Conservation (phyloP, 2,329 filamentous ascomycete genomes). For the Penicillium sp. region DNA sequence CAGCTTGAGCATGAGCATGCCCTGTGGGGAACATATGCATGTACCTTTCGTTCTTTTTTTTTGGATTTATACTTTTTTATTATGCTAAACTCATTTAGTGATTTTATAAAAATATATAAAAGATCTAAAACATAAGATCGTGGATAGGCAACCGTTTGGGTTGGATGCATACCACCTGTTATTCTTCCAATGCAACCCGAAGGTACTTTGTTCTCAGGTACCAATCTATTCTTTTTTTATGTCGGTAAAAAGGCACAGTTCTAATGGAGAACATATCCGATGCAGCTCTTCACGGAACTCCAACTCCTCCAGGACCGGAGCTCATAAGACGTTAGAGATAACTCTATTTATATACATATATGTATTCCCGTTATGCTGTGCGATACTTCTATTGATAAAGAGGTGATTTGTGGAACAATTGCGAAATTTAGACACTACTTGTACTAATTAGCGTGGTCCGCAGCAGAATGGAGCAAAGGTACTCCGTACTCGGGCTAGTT, state of each 20-base stretch:
- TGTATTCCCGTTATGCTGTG: neutral
- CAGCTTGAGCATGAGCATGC: neutral
- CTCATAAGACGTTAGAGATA: neutral
- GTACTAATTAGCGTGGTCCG: constrained; percentile 7
- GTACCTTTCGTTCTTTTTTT: neutral
- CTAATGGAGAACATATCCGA: constrained; percentile 14
- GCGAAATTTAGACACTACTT: neutral
- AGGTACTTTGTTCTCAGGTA: constrained; percentile 1
- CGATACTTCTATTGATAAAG: neutral
- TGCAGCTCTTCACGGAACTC: constrained; percentile 6
- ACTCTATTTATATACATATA: neutral
- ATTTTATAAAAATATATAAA: neutral
- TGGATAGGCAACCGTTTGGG: constrained; percentile 2
- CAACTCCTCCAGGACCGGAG: constrained; percentile 5
- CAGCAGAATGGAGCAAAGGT: constrained; percentile 2
- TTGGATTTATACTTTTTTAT: neutral
- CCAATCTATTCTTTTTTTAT: neutral
- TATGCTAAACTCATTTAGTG: neutral
- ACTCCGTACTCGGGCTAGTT: neutral
- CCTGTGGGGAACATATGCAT: neutral
- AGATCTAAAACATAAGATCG: neutral
- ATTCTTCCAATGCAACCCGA: neutral
- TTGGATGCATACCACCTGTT: neutral
- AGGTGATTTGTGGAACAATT: constrained; percentile 13
- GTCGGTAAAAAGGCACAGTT: neutral